Conservation (phyloP, 192 early-diverging fungal genomes). For the Geranomyces variabilis region DNA sequence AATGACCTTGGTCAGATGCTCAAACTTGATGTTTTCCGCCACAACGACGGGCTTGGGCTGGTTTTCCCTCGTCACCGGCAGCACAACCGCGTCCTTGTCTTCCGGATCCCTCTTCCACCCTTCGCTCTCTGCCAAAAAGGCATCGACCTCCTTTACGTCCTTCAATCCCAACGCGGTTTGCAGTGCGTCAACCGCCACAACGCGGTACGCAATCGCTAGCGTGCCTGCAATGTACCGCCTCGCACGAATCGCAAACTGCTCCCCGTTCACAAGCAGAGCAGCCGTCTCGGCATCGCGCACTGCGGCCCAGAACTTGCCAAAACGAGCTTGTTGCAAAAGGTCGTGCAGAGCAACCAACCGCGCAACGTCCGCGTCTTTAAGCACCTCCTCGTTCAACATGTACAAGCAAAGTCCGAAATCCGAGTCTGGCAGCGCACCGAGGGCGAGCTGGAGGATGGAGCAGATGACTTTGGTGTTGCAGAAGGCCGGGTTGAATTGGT, state of each 20-base stretch:
- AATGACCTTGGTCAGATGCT: constrained; percentile 56
- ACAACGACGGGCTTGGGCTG: constrained; percentile 83
- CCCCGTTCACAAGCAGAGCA: constrained; percentile 37
- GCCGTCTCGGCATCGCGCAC: constrained; percentile 49
- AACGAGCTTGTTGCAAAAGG: constrained; percentile 75
- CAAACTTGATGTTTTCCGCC: constrained; percentile 88
- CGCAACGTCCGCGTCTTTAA: constrained; percentile 53
- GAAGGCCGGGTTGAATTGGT: constrained; percentile 89
- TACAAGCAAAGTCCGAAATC: constrained; percentile 92
- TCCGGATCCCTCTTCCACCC: constrained; percentile 66
- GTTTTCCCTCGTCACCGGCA: constrained; percentile 84
- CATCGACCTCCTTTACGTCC: constrained; percentile 60
- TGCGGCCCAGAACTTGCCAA: constrained; percentile 72
- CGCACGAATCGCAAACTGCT: constrained; percentile 74
- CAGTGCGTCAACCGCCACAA: constrained; percentile 65
- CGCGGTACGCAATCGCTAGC: constrained; percentile 81
- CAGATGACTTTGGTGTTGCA: constrained; percentile 70
- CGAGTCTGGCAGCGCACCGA: constrained; percentile 80
- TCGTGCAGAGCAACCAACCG: constrained; percentile 75
- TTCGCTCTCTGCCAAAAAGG: constrained; percentile 48
- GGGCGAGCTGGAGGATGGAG: constrained; percentile 79
- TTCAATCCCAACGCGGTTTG: constrained; percentile 70
- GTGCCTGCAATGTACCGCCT: constrained; percentile 74
- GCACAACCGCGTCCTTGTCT: constrained; percentile 59
- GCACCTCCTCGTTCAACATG: constrained; percentile 76